Conservation (phyloP, 2,329 filamentous ascomycete genomes). For the Pyricularia grisea region DNA sequence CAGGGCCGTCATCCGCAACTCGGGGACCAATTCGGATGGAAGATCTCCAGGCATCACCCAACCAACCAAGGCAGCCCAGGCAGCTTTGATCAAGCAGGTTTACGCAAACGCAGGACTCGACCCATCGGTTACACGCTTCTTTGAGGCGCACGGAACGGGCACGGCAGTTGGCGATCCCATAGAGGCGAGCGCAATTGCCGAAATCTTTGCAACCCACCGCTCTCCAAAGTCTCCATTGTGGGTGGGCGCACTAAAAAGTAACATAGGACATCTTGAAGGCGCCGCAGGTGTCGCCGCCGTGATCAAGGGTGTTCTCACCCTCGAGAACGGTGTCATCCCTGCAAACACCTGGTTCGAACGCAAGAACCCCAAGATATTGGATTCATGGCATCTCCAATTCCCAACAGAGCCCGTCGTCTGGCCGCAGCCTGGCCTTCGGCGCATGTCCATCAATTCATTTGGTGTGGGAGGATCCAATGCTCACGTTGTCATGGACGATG, state of each 20-base stretch:
- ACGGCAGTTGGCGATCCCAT: constrained; percentile 21
- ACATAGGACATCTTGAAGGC: constrained; percentile 17
- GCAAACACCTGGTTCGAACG: constrained; percentile 13
- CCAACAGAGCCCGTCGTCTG: constrained; percentile 9
- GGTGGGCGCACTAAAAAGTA: constrained; percentile 17
- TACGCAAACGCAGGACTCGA: constrained; percentile 21
- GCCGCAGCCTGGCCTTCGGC: constrained; percentile 10
- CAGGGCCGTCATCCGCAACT: constrained; percentile 26
- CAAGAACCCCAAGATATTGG: constrained; percentile 13
- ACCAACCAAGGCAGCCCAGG: constrained; percentile 23
- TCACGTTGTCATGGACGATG: constrained; percentile 15
- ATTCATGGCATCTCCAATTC: constrained; percentile 11
- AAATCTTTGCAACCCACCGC: constrained; percentile 7
- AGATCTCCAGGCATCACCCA: constrained; percentile 19
- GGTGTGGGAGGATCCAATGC: constrained; percentile 22
- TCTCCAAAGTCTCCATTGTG: constrained; percentile 8
- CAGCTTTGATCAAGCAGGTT: constrained; percentile 17
- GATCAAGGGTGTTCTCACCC: constrained; percentile 15
- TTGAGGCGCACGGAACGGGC: constrained; percentile 30
- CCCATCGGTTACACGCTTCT: constrained; percentile 14
- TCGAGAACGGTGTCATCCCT: constrained; percentile 16
- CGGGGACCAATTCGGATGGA: constrained; percentile 21
- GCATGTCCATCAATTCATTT: constrained; percentile 20
- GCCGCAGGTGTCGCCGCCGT: constrained; percentile 14
- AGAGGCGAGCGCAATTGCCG: constrained; percentile 11